Base-by-base conservation (phyloP, 495 filamentous ascomycete genomes). In the Margaritispora aquatica region DNA sequence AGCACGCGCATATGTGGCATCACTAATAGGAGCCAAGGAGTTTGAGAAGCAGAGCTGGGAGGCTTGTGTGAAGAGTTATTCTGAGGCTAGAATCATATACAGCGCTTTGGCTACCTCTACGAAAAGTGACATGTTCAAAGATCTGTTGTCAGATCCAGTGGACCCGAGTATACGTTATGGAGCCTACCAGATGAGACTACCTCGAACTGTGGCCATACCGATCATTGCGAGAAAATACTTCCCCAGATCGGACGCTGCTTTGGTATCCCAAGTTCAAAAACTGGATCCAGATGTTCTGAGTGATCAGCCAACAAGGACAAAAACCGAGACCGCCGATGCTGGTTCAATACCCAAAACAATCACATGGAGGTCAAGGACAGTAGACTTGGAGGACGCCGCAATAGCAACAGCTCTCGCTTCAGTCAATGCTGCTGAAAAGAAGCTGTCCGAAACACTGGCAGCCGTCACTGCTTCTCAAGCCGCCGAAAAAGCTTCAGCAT, bases 151-250 rank as follows among this genome's bases (percentile, higher is more conserved):
- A 13, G 84, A 85, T 59, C 96, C 87, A 23, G 84, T 96, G 50
- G 95, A 99, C 66, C 92, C 93, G 7, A 96, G 92, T 57, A 88
- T 97, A 62, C 85, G 92, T 52, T 97, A 93, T 72, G 91, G 90
- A 2, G 92, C 95, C 4, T 97, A 97, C 72, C 89, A 96, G 68
- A 75, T 87, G 70, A 89, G 91, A 67, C 77, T 95, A 8, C 87
- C 93, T 0, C 83, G 94, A 20, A 95, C 88, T 8, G 82, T 89
- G 57, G 86, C 91, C 11, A 84, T 95, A 34, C 77, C 88, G 0
- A 81, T 83, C 3, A 85, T 97, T 55, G 86, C 92, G 3, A 84
- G 85, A 60, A 84, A 86, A 60, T 82, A 87, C 60, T 88, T 97
- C 73, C 83, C 87, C 11, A 76, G 61, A 55, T 80, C 77, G 13